Base-by-base conservation (phyloP, 768 basidiomycete species). In the Mycena latifolia region DNA sequence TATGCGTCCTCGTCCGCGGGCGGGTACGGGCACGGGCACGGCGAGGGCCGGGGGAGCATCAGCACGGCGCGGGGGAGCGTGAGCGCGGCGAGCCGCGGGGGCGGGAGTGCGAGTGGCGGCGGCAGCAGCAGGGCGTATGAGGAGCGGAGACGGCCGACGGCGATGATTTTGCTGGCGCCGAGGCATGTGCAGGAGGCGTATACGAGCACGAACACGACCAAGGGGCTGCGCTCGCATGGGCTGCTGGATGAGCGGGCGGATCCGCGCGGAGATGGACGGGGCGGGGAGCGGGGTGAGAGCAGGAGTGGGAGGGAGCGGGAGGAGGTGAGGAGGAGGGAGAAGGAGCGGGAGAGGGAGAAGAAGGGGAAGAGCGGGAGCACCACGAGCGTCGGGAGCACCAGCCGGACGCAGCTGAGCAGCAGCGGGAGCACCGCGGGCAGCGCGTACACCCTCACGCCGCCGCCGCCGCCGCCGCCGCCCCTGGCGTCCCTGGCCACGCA, bases 151-250 rank as follows among this genome's bases (percentile, higher is more conserved):
- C 55, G 66, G 57, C 69, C 68, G 50, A 76, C 78, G 24, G 80
- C 76, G 41, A 85, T 85, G 82, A 89, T 94, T 59, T 77, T 95
- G 68, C 78, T 94, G 15, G 92, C 91, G 20, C 87, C 91, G 33
- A 86, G 87, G 71, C 86, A 84, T 66, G 92, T 94, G n/a, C 93
- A 94, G 70, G 87, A 88, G 72, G 88, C 90, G 18, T 94, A 86
- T 71, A 93, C 92, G 20, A 92, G 87, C 70, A 93, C 92, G 20
- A 88, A 84, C 35, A 90, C 91, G 22, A 92, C 90, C 8, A 82
- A 86, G 52, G 88, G 87, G 72, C 81, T 93, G 37, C 85, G 85
- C 66, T 86, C 89, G 0, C 89, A 92, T 70, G 91, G 91, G 12
- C 75, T 92, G 27, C 79, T 93, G 46, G 85, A 86, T 46, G 88